phyloP scores from a whole-genome alignment of 1,139 yeast species.

The Hyphopichia khmerensis region DNA sequence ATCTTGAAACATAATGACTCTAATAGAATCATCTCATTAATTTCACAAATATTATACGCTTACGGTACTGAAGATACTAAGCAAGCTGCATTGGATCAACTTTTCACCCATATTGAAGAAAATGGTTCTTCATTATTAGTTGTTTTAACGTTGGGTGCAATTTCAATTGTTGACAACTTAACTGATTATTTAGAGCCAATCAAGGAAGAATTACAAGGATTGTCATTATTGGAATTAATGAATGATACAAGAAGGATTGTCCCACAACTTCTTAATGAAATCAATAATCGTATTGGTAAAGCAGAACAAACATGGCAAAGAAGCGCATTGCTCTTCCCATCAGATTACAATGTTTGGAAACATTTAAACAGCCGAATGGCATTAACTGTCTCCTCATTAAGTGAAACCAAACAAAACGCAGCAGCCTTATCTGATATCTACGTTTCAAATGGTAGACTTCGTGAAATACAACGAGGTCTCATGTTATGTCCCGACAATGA shows the following conservation, averaged over 20 bases:
- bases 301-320: conserved; percentile 55
- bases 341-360: conserved; percentile 67
- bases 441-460: conserved; percentile 41
- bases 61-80: conserved; percentile 70
- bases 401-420: conserved; percentile 53
- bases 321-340: conserved; percentile 73
- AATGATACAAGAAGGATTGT: conserved; percentile 54
- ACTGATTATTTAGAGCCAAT: conserved; percentile 63
- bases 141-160: conserved; percentile 76
- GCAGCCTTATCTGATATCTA: conserved; percentile 53
- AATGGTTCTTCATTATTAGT: conserved; percentile 66
- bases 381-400: conserved; percentile 44
- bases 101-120: conserved; percentile 59
- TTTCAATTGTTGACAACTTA: conserved; percentile 64
- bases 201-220: conserved; percentile 58
- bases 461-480: conserved; percentile 60
- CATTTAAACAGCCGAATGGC: conserved; percentile 51
- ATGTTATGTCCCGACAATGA: conserved; percentile 28
- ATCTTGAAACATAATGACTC: conserved; percentile 55
- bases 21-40: conserved; percentile 61
- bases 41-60: conserved; percentile 79
- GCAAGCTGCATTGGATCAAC: conserved; percentile 76
- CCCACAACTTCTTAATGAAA: conserved; percentile 59
- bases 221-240: conserved; percentile 48
- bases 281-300: conserved; percentile 30